A percentile compares a stretch with the other conserved stretches of the same genome.
Conservation (phyloP, 176 grass and related monocot species). For the bread wheat (Triticum aestivum) region IWGSC_CS_RefSeq_v2.1 NC_057804.1:690359-690858, state of each 20-base stretch:
- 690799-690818: background rate
- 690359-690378: conserved; percentile 54
- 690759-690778: conserved; percentile 44
- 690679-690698: conserved; percentile 53
- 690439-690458: conserved; percentile 34
- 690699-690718: conserved; percentile 24
- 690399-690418: conserved; percentile 70
- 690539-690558: conserved; percentile 14
- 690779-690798: conserved; percentile 61
- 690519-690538: conserved; percentile 9
- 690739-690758: conserved; percentile 73
- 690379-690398: conserved; percentile 64
- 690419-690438: conserved; percentile 48
- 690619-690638: conserved; percentile 48
- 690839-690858: conserved; percentile 70
- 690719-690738: conserved; percentile 62
- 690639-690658: conserved; percentile 44
- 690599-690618: conserved; percentile 62
- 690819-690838: conserved; percentile 61
- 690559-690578: conserved; percentile 43
- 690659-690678: conserved; percentile 43
- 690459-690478: conserved; percentile 39
- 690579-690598: conserved; percentile 61
- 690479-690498: conserved; percentile 34
- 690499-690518: conserved; percentile 62